Percentiles rank a stretch among this genome's conserved stretches.
These are phyloP conservation scores for Aschersonia sp. DNA, from an alignment of 2,329 filamentous ascomycete species.

Conservation along the genomic window DNA sequence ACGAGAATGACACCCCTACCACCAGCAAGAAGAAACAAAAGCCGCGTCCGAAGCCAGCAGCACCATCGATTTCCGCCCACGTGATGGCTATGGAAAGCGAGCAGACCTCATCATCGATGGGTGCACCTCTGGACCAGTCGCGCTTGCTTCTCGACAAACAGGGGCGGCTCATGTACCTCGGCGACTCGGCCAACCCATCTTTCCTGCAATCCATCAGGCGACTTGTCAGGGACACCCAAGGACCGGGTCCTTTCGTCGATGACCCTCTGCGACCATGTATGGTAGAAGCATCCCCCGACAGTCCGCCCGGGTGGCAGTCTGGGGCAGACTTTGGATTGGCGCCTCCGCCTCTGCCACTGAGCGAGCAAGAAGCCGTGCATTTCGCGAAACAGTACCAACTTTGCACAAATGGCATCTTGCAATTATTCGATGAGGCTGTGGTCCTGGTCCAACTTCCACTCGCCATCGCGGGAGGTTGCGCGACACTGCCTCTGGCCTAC, in stretches of 20 bases:
- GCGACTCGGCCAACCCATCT: slow-evolving; percentile 6
- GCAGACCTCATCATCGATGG: slow-evolving; percentile 10
- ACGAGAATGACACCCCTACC: too few species aligned
- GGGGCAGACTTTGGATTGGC: too few species aligned
- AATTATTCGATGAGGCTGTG: slow-evolving; percentile 16
- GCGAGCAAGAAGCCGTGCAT: slow-evolving; percentile 2
- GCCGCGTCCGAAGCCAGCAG: neutral
- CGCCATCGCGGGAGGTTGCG: slow-evolving; percentile 4
- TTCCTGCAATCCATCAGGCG: slow-evolving; percentile 13
- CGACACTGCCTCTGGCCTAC: slow-evolving; percentile 1
- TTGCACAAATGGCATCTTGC: slow-evolving; percentile 16
- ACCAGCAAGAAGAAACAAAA: too few species aligned
- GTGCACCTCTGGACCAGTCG: slow-evolving; percentile 3
- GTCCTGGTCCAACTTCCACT: slow-evolving; percentile 9
- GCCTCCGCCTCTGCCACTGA: neutral
- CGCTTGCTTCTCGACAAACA: slow-evolving; percentile 3
- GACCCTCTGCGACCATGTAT: slow-evolving; percentile 13
- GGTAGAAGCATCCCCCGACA: slow-evolving; percentile 11
- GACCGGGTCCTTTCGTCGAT: slow-evolving; percentile 12
- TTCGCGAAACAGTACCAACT: slow-evolving; percentile 2
- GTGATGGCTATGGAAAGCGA: neutral
- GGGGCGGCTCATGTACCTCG: slow-evolving; percentile 4
- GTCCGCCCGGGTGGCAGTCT: slow-evolving; percentile 7
- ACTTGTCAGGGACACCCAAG: slow-evolving; percentile 9
- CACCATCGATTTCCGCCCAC: neutral